Evolutionary conservation across 331 rosid genomes (phyloP), one percentile per base, ranked within the genome.

Genomic region (Acacia pycnantha): DNA sequence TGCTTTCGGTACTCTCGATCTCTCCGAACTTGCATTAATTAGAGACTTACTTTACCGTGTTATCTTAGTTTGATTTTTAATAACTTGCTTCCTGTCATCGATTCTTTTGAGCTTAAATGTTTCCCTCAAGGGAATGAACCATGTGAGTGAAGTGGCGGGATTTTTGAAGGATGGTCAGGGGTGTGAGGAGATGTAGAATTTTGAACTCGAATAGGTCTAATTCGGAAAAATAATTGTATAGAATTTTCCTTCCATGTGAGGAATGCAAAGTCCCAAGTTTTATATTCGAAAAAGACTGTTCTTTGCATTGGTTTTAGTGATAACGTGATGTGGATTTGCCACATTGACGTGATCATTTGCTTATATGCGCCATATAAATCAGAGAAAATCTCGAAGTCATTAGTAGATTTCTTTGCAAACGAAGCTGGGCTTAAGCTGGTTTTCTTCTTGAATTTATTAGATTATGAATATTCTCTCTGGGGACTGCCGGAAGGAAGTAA

Each of bases 391-490:
- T 65, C 43, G 2, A 2, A 75, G 50, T 54, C 68, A 8, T 69
- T 12, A 6, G 47, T 26, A 16, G 10, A 27, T 21, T 76, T 46
- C 7, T 4, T 61, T 53, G 83, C 58, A 66, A 74, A 77, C 75
- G 81, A 77, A 73, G 65, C 41, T 74, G 58, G 78, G n/a, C 51
- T 73, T 64, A 19, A 54, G 68, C n/a, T 70, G 74, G 51, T 56
- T 65, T 74, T 14, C 77, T 53, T 77, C 29, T 68, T 77, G 47
- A 72, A 9, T 76, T 13, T 19, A 47, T 73, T 88, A 95, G 99
- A 95, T 82, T 95, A 93, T 61, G 97, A 93, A 77, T 93, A 90
- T 84, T 89, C 97, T 11, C 84, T 95, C 50, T 84, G 91, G 94
- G 94, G 98, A 78, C 74, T 91, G 54, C 74, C 87, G 2, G 97